A percentile compares a stretch with the other conserved stretches of the same genome.
Evolutionary conservation across 2,329 filamentous ascomycete species (phyloP).

Genomic region (Colletotrichum graminicola): DNA sequence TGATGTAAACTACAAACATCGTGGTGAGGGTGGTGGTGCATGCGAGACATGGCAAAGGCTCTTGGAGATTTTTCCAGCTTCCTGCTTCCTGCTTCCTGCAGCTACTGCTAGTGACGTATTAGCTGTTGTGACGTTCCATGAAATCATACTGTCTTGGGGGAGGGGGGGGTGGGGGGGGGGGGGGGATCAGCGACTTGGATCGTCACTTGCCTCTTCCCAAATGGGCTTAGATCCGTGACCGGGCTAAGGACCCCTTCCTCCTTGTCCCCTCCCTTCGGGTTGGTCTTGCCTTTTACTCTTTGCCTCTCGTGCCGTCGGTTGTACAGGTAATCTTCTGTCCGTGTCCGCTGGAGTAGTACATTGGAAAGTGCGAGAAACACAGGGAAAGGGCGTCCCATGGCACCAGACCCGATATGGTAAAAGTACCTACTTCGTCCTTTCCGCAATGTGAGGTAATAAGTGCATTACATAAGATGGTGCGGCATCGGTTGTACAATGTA

Average conservation of each 20-base stretch:
- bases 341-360: background rate
- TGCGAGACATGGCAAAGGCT: conserved; percentile 10
- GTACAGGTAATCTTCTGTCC: background rate
- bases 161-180: no score
- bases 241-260: conserved; percentile 27
- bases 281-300: conserved; percentile 1
- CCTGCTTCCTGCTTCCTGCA: conserved; percentile 11
- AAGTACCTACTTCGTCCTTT: no score
- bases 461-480: background rate
- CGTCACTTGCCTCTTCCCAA: conserved; percentile 22
- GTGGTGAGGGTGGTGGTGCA: background rate
- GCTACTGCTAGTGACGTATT: conserved; percentile 29
- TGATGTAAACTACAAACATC: background rate
- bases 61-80: conserved; percentile 8
- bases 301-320: background rate
- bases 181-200: conserved; percentile 25
- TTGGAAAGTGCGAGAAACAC: background rate
- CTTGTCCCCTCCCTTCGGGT: background rate
- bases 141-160: conserved; percentile 38
- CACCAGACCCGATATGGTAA: background rate
- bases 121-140: conserved; percentile 26
- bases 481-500: no score
- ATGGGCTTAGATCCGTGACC: conserved; percentile 15
- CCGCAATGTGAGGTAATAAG: no score
- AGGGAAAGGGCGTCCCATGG: background rate